Base-by-base conservation (phyloP, 108 stramenopile genomes). In the Skeletonema grethae region DNA sequence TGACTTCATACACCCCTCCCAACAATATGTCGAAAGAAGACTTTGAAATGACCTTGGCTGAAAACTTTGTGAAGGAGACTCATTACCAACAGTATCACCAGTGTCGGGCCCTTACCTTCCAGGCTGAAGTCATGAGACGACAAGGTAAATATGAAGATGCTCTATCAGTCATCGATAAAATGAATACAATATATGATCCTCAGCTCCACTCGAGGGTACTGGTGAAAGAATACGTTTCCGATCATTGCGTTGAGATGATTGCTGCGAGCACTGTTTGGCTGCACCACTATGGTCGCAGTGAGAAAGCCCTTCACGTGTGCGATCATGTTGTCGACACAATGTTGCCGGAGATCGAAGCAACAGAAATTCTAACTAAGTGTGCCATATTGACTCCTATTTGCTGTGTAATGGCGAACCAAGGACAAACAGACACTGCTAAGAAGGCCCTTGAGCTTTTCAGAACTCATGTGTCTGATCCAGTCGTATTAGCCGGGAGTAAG, bases 321-420 rank as follows among this genome's bases (percentile, higher is more conserved):
- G 58, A 59, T 16, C 3, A 59, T 12, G 16, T 59, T 4, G 20
- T 59, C 12, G 58, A 59, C 13, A 59, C 30, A 34, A 5, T 59
- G 29, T 34, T 59, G 30, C 58, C 58, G 0, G 30, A 59, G 58
- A 59, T 59, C 10, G 58, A 59, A n/a, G 45, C 45, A 9, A n/a
- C 9, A 2, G 45, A 45, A 2, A 3, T 45, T 45, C 6, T n/a
- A 3, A n/a, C 45, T 12, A 45, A 45, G 13, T 8, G 0, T 45
- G 12, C 12, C 13, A 12, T 45, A 4, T 45, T 45, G 9, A n/a
- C n/a, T 45, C 45, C 45, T 1, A 45, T 45, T 45, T 45, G 45
- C 45, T 8, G 45, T 45, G n/a, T n/a, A n/a, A 13, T 45, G 45
- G n/a, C 45, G 3, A 45, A n/a, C 12, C n/a, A n/a, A 8, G 13